Conservation (phyloP, 768 basidiomycete species). For the Boletus subparvulus region DNA sequence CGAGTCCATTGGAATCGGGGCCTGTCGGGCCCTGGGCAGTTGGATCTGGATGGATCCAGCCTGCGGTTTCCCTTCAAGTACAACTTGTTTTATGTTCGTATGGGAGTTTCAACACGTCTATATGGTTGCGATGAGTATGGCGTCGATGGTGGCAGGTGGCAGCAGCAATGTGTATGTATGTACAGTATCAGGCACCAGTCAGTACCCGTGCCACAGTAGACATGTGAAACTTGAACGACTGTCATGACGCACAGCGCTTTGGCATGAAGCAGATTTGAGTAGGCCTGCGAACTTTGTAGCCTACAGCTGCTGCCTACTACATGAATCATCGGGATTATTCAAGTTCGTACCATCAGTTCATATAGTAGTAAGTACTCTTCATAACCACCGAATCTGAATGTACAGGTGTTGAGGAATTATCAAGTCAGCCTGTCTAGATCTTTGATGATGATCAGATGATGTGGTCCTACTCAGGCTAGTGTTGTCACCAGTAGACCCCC, state of each 20-base stretch:
- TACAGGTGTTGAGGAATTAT: neutral
- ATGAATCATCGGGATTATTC: neutral
- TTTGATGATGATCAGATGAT: too few species aligned
- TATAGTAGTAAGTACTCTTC: too few species aligned
- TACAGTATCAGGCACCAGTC: neutral
- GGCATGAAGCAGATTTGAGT: too few species aligned
- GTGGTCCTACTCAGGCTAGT: neutral
- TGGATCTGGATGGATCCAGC: neutral
- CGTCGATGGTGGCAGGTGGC: neutral
- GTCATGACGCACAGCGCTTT: too few species aligned
- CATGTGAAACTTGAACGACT: neutral
- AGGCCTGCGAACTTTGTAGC: too few species aligned
- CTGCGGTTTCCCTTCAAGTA: neutral
- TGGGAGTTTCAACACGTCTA: neutral
- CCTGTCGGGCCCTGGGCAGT: neutral
- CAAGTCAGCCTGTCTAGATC: neutral
- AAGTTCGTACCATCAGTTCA: too few species aligned
- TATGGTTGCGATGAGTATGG: neutral
- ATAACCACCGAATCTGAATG: neutral
- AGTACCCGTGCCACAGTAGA: too few species aligned
- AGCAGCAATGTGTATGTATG: too few species aligned
- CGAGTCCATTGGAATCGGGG: neutral
- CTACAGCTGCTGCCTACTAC: too few species aligned
- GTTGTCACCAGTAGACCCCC: neutral
- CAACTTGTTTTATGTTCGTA: neutral